Base-by-base conservation (phyloP, 371 early-diverging fungal species). In the Dichotomocladium elegans region DNA sequence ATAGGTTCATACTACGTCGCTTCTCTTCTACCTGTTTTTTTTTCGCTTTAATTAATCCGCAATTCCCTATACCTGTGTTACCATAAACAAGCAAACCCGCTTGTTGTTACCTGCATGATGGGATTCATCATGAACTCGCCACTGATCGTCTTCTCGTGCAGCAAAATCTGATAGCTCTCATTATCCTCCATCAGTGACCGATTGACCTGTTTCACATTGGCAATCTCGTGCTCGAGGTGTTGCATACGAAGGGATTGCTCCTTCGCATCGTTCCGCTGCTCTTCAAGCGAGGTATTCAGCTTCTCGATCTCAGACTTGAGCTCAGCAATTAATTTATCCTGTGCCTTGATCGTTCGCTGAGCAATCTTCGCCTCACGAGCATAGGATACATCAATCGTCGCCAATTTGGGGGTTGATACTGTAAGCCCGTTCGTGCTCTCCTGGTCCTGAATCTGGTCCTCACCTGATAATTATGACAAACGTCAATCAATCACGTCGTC, bases 131-230 rank as follows among this genome's bases (percentile, higher is more conserved):
- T 80, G 41, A 86, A 81, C 51, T 88, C 89, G 53, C 92, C 92
- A 61, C 76, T 86, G 66, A 91, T 83, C 4, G 91, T 87, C 60
- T 83, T 86, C 70, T 91, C 88, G 46, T 89, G 88, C 53, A 91
- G 58, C 45, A 93, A 68, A 24, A 88, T 68, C 62, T 92, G 92
- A 67, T 85, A 91, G 40, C 88, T 82, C 64, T 92, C 93, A 66
- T 88, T 90, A 44, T 92, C 93, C 55, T 92, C 91, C 84, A 84
- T 82, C 46, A 92, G 65, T 2, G 82, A 73, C 47, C 70, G 73
- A 63, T 90, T 90, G 48, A 89, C 55, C 31, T 84, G 80, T 34
- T 81, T 82, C 11, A 88, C 74, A 61, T 86, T 86, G 43, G 57
- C 55, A 17, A 80, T 65, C 42, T 88, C 82, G 28, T 74, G 67